Conservation (phyloP, 768 basidiomycete genomes). For the Lyophyllum atratum region DNA sequence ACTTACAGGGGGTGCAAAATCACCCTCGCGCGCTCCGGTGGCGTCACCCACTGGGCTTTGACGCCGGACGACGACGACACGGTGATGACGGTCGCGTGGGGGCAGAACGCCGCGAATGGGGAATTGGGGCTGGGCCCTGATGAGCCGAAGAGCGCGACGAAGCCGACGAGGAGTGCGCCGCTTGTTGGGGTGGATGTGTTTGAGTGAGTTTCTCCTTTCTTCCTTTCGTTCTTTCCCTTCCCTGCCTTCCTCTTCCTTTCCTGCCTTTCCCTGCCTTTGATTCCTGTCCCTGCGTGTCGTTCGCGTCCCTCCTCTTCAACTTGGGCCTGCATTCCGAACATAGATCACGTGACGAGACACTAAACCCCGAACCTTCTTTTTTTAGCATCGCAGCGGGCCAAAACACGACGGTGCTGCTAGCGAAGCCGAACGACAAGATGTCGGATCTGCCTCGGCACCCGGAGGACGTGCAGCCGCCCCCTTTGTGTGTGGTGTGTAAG, state of each 20-base stretch:
- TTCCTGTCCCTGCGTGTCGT: too few species aligned
- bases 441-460: constrained; percentile 85
- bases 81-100: constrained; percentile 86
- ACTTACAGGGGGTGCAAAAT: constrained; percentile 76
- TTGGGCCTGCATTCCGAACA: too few species aligned
- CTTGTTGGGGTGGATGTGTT: constrained; percentile 82
- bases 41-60: constrained; percentile 86
- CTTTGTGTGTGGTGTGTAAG: constrained; percentile 70
- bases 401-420: constrained; percentile 84
- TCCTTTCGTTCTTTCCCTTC: background rate
- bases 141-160: constrained; percentile 85
- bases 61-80: constrained; percentile 72
- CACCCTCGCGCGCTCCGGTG: constrained; percentile 68
- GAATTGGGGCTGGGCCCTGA: constrained; percentile 83
- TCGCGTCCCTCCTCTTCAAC: too few species aligned
- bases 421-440: constrained; percentile 69
- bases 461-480: constrained; percentile 64
- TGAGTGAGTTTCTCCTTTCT: constrained; percentile 53
- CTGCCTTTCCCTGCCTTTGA: background rate
- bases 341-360: too few species aligned
- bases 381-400: constrained; percentile 81
- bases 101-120: constrained; percentile 85
- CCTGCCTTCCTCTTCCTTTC: background rate
- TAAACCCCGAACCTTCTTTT: too few species aligned
- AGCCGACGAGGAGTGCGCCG: constrained; percentile 70